A percentile compares a stretch with the other conserved stretches of the same genome.
These are phyloP conservation scores for Epichloe uncinata DNA, from an alignment of 2,329 filamentous ascomycete genomes.

Conservation along the genomic window DNA sequence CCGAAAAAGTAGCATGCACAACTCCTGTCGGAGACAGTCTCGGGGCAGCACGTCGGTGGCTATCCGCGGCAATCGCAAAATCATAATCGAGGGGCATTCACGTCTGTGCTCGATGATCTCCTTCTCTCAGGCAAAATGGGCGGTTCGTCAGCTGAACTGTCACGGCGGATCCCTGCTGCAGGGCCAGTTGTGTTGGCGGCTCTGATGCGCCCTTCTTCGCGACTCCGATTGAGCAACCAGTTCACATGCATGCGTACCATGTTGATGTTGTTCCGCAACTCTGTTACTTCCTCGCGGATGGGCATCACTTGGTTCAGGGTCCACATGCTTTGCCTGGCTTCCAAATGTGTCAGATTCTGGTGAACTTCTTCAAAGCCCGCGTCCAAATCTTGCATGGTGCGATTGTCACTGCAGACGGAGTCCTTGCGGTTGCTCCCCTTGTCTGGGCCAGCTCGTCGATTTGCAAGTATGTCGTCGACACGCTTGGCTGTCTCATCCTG, in stretches of 20 bases:
- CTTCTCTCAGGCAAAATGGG: slow-evolving; percentile 21
- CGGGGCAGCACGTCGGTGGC: slow-evolving; percentile 1
- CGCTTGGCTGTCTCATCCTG: slow-evolving; percentile 22
- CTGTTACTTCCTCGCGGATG: slow-evolving; percentile 48
- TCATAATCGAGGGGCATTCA: slow-evolving; percentile 25
- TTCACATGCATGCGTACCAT: slow-evolving; percentile 47
- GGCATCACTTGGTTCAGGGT: slow-evolving; percentile 48
- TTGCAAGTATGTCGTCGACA: slow-evolving; percentile 24
- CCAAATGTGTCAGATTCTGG: slow-evolving; percentile 42
- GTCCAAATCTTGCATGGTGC: slow-evolving; percentile 29
- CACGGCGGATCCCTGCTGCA: slow-evolving; percentile 17
- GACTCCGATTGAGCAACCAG: slow-evolving; percentile 41
- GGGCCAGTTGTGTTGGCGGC: slow-evolving; percentile 23
- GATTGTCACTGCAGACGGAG: slow-evolving; percentile 36
- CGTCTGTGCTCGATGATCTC: slow-evolving; percentile 24
- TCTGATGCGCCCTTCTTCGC: slow-evolving; percentile 31
- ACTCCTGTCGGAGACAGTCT: background rate
- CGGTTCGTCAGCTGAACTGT: slow-evolving; percentile 15
- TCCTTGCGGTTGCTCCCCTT: slow-evolving; percentile 7
- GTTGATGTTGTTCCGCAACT: slow-evolving; percentile 42
- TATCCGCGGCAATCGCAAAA: background rate
- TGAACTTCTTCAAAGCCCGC: slow-evolving; percentile 41
- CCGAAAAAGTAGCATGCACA: background rate
- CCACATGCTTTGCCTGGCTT: slow-evolving; percentile 46
- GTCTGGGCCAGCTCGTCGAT: slow-evolving; percentile 14